Evolutionary conservation across 768 basidiomycete genomes (phyloP), one percentile per base, ranked within the genome.

Genomic region (Suillus americanus): DNA sequence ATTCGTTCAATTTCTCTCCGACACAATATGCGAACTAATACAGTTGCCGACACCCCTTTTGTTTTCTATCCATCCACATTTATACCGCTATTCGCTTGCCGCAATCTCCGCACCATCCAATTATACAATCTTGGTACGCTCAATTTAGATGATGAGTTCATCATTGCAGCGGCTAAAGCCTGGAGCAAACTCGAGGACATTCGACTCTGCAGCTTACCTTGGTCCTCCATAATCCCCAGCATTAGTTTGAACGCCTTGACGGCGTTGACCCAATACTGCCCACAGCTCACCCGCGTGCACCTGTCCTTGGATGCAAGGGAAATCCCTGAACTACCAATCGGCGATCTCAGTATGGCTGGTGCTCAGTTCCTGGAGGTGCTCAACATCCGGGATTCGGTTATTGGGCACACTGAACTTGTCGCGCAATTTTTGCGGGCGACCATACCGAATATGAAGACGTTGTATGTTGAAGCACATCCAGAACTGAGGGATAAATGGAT

Each of bases 401-500:
- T 75, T 35, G 67, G 62, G 8, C 43, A 75, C 25, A 71, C 72
- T 3, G 69, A 68, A 48, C 54, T 64, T 41, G 74, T 75, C 1
- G 74, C 74, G 53, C 53, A 61, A 23, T 77, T 69, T 68, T 40
- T 75, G 55, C 71, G 66, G 37, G 65, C 61, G 12, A 56, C 71
- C 23, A 69, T 73, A 1, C 74, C 74, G 5, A 64, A 63, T 8
- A 59, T 77, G 67, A 70, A 69, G 10, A 66, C 66, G 3, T 71
- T 74, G 13, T 67, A 65, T 46, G 71, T 74, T 14, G 73, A 74
- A 28, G 73, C 71, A 2, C 66, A 68, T 28, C 50, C 72, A 65
- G 74, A 74, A 18, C 67, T 73, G 60, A 74, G 71, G 73, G 67
- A 55, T n/a, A 76, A 65, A 25, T 74, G 73, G 73, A 66, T 69